Base-by-base conservation (phyloP, 305 asterid species). In the Ilex paraguariensis region DNA sequence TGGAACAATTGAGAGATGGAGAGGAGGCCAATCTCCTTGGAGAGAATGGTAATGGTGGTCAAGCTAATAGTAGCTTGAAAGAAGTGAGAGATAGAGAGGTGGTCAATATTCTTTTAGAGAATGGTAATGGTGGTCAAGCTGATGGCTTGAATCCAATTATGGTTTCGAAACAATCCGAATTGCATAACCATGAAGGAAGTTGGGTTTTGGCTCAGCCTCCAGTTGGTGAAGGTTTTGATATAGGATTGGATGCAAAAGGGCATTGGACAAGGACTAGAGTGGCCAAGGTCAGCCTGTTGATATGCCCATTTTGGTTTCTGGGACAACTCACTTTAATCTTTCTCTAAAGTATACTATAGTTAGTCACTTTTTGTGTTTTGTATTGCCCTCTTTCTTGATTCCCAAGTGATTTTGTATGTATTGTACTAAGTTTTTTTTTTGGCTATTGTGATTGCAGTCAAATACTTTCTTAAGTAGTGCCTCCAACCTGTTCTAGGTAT, bases 341-440 rank as follows among this genome's bases (percentile, higher is more conserved):
- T 92, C 98, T 14, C 93, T 92, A 68, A 90, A 92, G 82, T 89
- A 85, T 75, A 92, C 98, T 8, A 92, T 97, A 4, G 98, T 92
- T 73, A 89, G 87, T 64, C 44, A 63, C 66, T n/a, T n/a, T 57
- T 3, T 28, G 63, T 1, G 59, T 17, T 70, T 60, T 67, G 3
- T 21, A 66, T 49, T 54, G 16, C 13, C 21, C 60, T 62, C 59
- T 59, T 56, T 56, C 15, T 54, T 13, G 40, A 33, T 7, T 33
- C 40, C 40, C 7, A 33, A 3, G 16, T 10, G 28, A 49, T 36
- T 53, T 30, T 30, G 45, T 56, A 11, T 17, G 56, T 58, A 53
- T n/a, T 51, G 73, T 15, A n/a, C n/a, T n/a, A n/a, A n/a, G n/a
- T 63, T 28, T 45, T 71, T 64, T 61, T 45, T 65, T 31, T 33